Percentiles rank a stretch among this genome's conserved stretches.
Evolutionary conservation across 2,329 filamentous ascomycete species (phyloP).

Genomic region (Gaeumannomyces tritici): DNA sequence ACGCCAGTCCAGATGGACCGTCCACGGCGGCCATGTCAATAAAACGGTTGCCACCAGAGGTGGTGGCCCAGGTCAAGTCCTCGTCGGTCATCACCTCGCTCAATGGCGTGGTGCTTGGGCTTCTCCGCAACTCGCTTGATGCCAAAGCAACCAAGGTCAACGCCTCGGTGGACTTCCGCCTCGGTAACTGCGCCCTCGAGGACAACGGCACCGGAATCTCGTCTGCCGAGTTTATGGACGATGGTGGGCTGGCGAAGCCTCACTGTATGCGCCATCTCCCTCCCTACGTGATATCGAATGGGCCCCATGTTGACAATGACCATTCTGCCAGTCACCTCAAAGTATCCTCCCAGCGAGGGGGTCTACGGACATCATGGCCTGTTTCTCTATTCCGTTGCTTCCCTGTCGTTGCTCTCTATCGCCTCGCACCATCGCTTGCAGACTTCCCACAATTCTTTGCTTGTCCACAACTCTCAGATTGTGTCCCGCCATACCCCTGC

Average conservation of each 20-base stretch:
- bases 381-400: conserved; percentile 69
- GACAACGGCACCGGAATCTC: conserved; percentile 77
- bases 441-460: conserved; percentile 53
- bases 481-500: conserved; percentile 57
- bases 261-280: conserved; percentile 48
- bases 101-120: conserved; percentile 58
- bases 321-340: conserved; percentile 62
- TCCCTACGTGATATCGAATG: not conserved
- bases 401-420: conserved; percentile 67
- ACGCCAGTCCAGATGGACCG: not conserved
- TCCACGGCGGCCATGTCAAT: conserved; percentile 45
- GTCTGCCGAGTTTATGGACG: conserved; percentile 59
- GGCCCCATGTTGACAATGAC: conserved; percentile 4
- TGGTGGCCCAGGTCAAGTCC: conserved; percentile 72
- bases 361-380: conserved; percentile 60
- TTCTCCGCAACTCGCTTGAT: conserved; percentile 80
- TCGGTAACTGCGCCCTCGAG: conserved; percentile 70
- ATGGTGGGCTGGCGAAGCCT: conserved; percentile 62
- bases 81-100: conserved; percentile 71
- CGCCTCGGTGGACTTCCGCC: conserved; percentile 62
- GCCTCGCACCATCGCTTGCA: conserved; percentile 58
- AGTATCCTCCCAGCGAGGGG: conserved; percentile 35
- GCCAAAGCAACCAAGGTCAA: conserved; percentile 60
- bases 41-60: conserved; percentile 57
- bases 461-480: conserved; percentile 59